A percentile compares a stretch with the other conserved stretches of the same genome.
Evolutionary conservation across 2,329 filamentous ascomycete genomes (phyloP).

Genomic region (Ophiocordyceps unilateralis): DNA sequence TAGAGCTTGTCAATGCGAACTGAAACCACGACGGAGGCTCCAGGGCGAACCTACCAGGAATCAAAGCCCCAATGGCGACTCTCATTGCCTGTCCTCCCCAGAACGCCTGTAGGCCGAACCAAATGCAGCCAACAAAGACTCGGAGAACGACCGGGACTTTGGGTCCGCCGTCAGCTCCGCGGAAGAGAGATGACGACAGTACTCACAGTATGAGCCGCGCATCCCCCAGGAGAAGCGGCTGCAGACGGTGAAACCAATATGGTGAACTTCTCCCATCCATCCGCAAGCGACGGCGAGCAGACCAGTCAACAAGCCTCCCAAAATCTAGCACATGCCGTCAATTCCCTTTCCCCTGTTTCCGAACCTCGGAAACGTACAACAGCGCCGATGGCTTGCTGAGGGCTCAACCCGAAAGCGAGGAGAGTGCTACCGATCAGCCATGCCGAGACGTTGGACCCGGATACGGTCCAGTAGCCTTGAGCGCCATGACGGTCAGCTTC

Average conservation of each 20-base stretch:
- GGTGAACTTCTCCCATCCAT: conserved; percentile 9
- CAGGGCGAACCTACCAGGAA: conserved; percentile 6
- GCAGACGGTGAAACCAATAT: conserved; percentile 11
- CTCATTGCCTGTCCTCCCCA: conserved; percentile 12
- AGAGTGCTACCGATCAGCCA: conserved; percentile 10
- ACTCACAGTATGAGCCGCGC: conserved; percentile 22
- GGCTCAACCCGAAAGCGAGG: conserved; percentile 10
- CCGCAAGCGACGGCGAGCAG: conserved; percentile 7
- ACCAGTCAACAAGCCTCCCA: conserved; percentile 7
- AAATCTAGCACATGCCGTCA: not conserved
- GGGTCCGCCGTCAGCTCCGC: not conserved
- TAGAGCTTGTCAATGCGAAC: not conserved
- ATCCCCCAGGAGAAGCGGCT: conserved; percentile 29
- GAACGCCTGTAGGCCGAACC: conserved; percentile 13
- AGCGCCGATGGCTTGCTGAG: conserved; percentile 10
- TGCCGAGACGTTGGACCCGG: conserved; percentile 9
- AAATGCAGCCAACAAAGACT: conserved; percentile 10
- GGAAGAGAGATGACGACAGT: too few relatives aligned
- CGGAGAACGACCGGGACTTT: conserved; percentile 6
- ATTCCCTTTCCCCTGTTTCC: not conserved
- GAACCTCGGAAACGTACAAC: conserved; percentile 4
- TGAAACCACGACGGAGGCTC: not conserved
- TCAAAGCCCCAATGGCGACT: conserved; percentile 11
- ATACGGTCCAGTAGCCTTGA: conserved; percentile 8
- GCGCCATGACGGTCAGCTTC: not conserved